Evolutionary conservation across 1,139 yeast species (phyloP), one percentile per base, ranked within the genome.

Genomic region (Magnusiomyces tetraspermus): DNA sequence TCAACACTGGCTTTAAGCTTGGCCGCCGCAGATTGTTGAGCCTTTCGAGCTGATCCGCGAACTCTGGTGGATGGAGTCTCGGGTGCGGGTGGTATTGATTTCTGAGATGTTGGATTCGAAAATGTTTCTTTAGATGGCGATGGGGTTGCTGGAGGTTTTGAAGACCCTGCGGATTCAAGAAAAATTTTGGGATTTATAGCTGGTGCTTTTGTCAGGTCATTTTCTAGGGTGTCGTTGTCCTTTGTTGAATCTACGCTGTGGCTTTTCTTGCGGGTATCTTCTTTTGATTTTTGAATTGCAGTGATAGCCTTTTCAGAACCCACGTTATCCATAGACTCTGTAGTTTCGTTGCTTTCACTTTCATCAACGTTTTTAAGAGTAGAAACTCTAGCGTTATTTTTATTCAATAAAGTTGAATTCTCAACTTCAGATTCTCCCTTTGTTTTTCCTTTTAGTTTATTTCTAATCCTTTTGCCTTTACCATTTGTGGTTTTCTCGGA

Each of bases 1-100:
- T 78, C 77, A 77, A 85, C 83, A 60, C 82, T 79, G 23, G 76
- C 76, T 59, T 83, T 90, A n/a, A 85, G 69, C 63, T 80, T 82
- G 53, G 71, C 71, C 0, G 82, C 81, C 0, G 94, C 94, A 59
- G 78, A 78, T 48, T 76, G 75, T 42, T 83, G 82, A 0, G 94
- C 94, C 22, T 80, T 72, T 15, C 80, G 71, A n/a, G 49, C 46
- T 11, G 53, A 51, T 11, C 42, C 47, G 17, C 53, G 40, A 17
- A 38, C 15, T 5, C 42, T 22, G 24, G 11, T 5, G 21, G 42
- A 38, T 19, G 24, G 24, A 17, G 42, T n/a, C 10, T 21, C 42
- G 5, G 42, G n/a, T 5, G 26, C 11, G 4, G 19, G 17, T 15
- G 17, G 15, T n/a, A 15, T 24, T 6, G 46, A 28, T 23, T 30